phyloP scores from a whole-genome alignment of 1,139 yeast species.

The Pichiaceae sp. region DNA sequence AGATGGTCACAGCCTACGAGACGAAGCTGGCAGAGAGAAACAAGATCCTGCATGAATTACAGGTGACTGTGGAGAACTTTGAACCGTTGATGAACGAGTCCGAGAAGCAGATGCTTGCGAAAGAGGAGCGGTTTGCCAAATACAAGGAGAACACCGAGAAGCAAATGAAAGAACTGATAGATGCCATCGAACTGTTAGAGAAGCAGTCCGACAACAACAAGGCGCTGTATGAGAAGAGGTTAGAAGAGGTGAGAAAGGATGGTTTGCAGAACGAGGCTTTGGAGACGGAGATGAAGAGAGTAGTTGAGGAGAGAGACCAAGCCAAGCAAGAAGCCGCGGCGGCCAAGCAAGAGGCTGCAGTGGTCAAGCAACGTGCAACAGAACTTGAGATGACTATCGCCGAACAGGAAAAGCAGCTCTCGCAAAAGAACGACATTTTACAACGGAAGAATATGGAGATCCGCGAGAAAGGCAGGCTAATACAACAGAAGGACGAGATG shows the following conservation, averaged over 20 bases:
- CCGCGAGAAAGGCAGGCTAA: background rate
- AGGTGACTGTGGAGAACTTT: slow-evolving; percentile 35
- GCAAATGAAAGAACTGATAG: slow-evolving; percentile 51
- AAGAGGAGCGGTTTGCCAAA: slow-evolving; percentile 35
- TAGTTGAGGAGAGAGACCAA: background rate
- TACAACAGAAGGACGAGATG: background rate
- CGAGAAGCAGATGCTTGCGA: slow-evolving; percentile 33
- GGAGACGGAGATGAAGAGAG: background rate
- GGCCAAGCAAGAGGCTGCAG: background rate
- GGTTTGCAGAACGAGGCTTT: background rate
- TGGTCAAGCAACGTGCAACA: background rate
- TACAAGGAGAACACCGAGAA: slow-evolving; percentile 39
- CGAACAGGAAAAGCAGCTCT: background rate
- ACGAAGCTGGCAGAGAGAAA: slow-evolving; percentile 28
- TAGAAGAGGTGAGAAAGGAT: background rate
- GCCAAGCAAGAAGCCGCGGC: background rate
- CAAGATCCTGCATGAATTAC: slow-evolving; percentile 32
- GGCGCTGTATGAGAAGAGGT: background rate
- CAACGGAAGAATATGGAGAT: background rate
- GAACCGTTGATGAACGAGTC: slow-evolving; percentile 39
- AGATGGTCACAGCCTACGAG: slow-evolving; percentile 11
- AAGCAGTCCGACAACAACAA: slow-evolving; percentile 21
- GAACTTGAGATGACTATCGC: background rate
- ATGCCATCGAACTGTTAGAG: slow-evolving; percentile 46
- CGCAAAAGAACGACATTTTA: background rate